These are phyloP conservation scores for Penicillium egyptiacum DNA, from an alignment of 495 filamentous ascomycete species.

Conservation along the genomic window DNA sequence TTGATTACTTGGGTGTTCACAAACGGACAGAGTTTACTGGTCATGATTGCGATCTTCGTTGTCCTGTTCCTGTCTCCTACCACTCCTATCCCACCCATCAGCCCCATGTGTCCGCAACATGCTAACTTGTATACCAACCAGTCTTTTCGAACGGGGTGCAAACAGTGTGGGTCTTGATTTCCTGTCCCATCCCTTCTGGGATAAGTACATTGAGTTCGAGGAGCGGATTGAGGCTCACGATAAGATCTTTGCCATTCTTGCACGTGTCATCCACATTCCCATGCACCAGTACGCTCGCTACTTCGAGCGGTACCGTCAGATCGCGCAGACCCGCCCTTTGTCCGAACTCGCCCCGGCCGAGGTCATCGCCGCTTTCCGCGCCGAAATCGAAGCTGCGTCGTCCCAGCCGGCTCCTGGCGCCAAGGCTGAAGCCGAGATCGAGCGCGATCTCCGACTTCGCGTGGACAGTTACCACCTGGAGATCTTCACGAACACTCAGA, in stretches of 20 bases:
- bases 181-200: conserved; percentile 94
- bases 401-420: conserved; percentile 44
- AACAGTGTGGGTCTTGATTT: conserved; percentile 88
- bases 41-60: conserved; percentile 54
- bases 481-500: conserved; percentile 77
- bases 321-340: conserved; percentile 72
- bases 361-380: conserved; percentile 63
- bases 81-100: conserved; percentile 27
- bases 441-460: conserved; percentile 75
- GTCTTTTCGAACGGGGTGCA: conserved; percentile 91
- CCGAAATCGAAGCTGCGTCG: conserved; percentile 63
- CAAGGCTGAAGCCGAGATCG: conserved; percentile 73
- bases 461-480: conserved; percentile 80
- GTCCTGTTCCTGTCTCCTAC: conserved; percentile 29
- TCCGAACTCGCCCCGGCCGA: conserved; percentile 70
- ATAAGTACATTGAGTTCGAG: conserved; percentile 97
- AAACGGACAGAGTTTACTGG: conserved; percentile 43
- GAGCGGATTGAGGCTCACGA: conserved; percentile 84
- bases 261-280: conserved; percentile 85
- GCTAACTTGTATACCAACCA: conserved; percentile 46
- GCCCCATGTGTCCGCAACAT: conserved; percentile 13
- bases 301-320: conserved; percentile 83
- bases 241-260: conserved; percentile 81
- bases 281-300: conserved; percentile 97
- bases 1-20: conserved; percentile 44